Evolutionary conservation across 108 stramenopile genomes (phyloP).

Genomic region (Discostella stelligeroides): DNA sequence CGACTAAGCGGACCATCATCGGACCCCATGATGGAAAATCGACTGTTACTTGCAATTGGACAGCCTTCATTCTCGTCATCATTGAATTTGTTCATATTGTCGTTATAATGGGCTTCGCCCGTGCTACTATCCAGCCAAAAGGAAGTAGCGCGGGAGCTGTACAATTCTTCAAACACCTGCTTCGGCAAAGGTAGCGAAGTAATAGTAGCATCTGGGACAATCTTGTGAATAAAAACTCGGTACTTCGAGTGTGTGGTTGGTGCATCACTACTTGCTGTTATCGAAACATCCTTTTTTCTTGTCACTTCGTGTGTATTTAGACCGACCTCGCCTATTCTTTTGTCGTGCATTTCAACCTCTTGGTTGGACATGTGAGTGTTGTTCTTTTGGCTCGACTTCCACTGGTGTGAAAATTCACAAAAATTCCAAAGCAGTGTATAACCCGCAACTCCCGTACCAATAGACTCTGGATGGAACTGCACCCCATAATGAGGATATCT

Average conservation of each 20-base stretch:
- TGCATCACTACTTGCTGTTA: not conserved
- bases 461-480: slow-evolving; percentile 95
- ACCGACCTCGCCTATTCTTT: not conserved
- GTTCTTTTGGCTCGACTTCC: not conserved
- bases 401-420: slow-evolving; percentile 46
- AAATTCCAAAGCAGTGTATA: slow-evolving; percentile 64
- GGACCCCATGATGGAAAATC: slow-evolving; percentile 55
- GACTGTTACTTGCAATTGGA: slow-evolving; percentile 45
- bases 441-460: slow-evolving; percentile 78
- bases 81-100: not conserved
- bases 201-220: not conserved
- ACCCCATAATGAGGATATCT: slow-evolving; percentile 89
- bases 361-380: not conserved
- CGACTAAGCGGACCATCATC: slow-evolving; percentile 50
- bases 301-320: not conserved
- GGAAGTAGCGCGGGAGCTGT: slow-evolving; percentile 41
- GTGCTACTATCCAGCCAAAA: slow-evolving; percentile 78
- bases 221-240: slow-evolving; percentile 44
- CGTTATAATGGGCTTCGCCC: slow-evolving; percentile 9
- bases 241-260: slow-evolving; percentile 10
- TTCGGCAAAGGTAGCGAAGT: slow-evolving; percentile 30
- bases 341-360: not conserved
- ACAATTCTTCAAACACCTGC: slow-evolving; percentile 50
- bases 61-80: slow-evolving; percentile 38
- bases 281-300: not conserved